Evolutionary conservation across 2,329 filamentous ascomycete genomes (phyloP), one percentile per base, ranked within the genome.

Genomic region (Diaporthe citri): DNA sequence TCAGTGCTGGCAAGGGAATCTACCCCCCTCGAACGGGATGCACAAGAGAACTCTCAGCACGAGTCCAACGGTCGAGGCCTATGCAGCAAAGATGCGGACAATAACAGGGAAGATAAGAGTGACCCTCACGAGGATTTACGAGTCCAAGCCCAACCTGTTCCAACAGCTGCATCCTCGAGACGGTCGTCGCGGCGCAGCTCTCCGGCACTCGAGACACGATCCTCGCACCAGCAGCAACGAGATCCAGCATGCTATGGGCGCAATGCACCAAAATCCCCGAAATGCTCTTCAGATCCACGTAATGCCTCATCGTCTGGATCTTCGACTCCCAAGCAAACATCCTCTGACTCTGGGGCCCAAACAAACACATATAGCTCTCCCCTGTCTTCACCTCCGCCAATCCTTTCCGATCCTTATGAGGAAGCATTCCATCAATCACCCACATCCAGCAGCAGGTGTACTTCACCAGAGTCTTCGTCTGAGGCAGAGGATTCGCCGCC

Each of bases 351-450:
- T 10, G 69, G 78, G 9, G 73, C 62, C 72, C 46, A 77, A 17
- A 59, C 73, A 34, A 69, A 74, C 57, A 75, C 80, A 5, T 78
- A 81, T 31, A 86, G 84, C 80, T 91, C 90, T 1, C 90, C 90
- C 0, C 82, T 91, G 17, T 91, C 90, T 0, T 91, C 90, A 1
- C 90, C 90, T 0, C 89, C 89, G 1, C 86, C 87, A 0, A 79
- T 85, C 28, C 82, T 89, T 13, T 90, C 89, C 72, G 89, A 91
- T 69, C 87, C 88, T 0, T 89, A 86, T 72, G 83, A 84, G 22
- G 81, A 84, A 7, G 79, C 57, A 28, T 76, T 79, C 43, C 74
- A 72, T 46, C 78, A 78, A 36, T 83, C 83, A 12, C 83, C 82
- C 2, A 85, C 84, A 1, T 82, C 83, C 17, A 80, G 78, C 48